These are phyloP conservation scores for Laburnicola sp. DNA, from an alignment of 2,329 filamentous ascomycete species.

Conservation along the genomic window DNA sequence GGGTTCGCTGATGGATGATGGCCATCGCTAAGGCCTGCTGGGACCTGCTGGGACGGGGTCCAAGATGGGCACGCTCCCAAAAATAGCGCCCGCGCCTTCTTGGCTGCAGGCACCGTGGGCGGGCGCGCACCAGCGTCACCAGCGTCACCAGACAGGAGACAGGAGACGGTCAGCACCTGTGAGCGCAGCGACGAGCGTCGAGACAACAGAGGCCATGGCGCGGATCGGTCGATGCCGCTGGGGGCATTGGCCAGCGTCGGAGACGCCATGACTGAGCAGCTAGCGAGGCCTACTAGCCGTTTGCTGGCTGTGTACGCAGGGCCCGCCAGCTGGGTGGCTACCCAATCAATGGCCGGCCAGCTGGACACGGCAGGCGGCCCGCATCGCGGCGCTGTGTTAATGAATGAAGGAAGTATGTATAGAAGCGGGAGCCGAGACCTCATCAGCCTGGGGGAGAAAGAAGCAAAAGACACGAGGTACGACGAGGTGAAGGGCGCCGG, in stretches of 20 bases:
- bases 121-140: slow-evolving; percentile 2
- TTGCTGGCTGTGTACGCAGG: no score
- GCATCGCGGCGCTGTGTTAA: no score
- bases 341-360: no score
- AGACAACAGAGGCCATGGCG: slow-evolving; percentile 10
- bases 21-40: slow-evolving; percentile 24
- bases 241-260: neutral
- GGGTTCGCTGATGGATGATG: slow-evolving; percentile 26
- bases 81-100: slow-evolving; percentile 26
- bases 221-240: neutral
- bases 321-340: no score
- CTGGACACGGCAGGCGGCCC: no score
- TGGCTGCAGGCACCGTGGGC: slow-evolving; percentile 13
- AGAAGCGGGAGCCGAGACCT: no score
- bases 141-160: slow-evolving; percentile 1
- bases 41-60: slow-evolving; percentile 20
- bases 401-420: no score
- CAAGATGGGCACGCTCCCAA: slow-evolving; percentile 28
- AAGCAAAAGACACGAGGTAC: slow-evolving; percentile 36
- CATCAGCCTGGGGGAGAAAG: slow-evolving; percentile 12
- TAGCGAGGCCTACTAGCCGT: slow-evolving; percentile 3
- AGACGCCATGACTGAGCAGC: neutral
- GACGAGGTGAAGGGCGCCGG: slow-evolving; percentile 20
- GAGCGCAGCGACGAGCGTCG: slow-evolving; percentile 1
- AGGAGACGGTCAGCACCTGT: no score